A percentile compares a stretch with the other conserved stretches of the same genome.
phyloP scores from a whole-genome alignment of 805 yeast genomes.

The Ogataea wickerhamii region DNA sequence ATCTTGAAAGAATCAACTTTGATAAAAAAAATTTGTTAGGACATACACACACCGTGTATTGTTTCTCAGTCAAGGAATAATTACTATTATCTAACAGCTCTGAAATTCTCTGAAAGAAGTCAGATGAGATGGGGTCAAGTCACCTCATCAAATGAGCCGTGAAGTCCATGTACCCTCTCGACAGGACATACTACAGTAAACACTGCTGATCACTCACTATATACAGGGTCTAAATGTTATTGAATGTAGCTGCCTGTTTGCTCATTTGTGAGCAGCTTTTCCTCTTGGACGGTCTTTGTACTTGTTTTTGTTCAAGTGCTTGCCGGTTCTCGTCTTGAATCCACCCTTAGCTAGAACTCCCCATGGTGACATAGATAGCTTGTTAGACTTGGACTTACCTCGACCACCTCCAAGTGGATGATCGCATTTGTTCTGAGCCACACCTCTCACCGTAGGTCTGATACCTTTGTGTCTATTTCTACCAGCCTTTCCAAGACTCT shows the following conservation, averaged over 20 bases:
- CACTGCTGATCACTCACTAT: no score
- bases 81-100: no score
- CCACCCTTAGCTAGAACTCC: constrained; percentile 89
- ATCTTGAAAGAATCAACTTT: no score
- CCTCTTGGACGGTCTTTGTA: constrained; percentile 92
- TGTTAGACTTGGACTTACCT: constrained; percentile 97
- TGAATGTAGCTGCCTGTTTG: neutral
- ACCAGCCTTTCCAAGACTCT: constrained; percentile 94
- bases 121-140: no score
- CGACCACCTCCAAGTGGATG: constrained; percentile 99
- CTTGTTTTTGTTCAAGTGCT: constrained; percentile 76
- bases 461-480: constrained; percentile 87
- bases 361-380: constrained; percentile 93
- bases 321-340: constrained; percentile 90
- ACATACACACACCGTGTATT: no score
- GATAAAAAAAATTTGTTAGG: no score
- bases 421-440: constrained; percentile 95
- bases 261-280: constrained; percentile 33
- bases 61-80: no score
- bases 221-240: no score
- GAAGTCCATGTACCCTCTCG: no score
- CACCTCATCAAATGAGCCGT: no score
- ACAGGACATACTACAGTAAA: no score
- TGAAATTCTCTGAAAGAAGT: no score
- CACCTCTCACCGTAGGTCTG: constrained; percentile 95